Percentiles rank a stretch among this genome's conserved stretches.
These are phyloP conservation scores for Sclerotinia spermophila DNA, from an alignment of 2,329 filamentous ascomycete genomes.

Conservation along the genomic window DNA sequence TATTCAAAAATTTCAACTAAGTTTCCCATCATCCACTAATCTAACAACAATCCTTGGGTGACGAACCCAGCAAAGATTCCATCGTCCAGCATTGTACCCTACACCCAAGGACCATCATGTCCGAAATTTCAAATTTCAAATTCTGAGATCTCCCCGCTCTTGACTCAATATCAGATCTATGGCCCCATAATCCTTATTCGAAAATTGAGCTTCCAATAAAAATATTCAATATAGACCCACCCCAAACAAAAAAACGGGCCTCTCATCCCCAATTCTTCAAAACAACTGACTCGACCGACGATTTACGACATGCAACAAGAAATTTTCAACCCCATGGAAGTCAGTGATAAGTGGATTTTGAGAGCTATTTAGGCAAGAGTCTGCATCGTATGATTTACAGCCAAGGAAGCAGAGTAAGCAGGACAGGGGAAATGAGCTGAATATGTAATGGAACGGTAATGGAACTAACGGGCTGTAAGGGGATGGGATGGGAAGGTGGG, in stretches of 20 bases:
- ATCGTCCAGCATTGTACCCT: neutral
- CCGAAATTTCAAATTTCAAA: neutral
- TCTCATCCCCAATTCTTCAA: neutral
- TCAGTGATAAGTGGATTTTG: conserved; percentile 9
- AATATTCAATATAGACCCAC: neutral
- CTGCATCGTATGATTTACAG: neutral
- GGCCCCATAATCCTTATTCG: neutral
- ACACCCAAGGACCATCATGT: neutral
- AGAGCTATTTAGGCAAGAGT: neutral
- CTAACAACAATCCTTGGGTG: neutral
- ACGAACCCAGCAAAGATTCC: neutral
- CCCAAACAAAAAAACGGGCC: neutral
- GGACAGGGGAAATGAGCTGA: neutral
- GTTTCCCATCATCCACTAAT: neutral
- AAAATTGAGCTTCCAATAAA: neutral
- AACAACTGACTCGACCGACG: conserved; percentile 18
- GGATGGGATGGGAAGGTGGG: neutral
- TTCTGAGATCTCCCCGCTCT: neutral
- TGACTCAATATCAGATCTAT: neutral
- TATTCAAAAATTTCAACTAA: neutral
- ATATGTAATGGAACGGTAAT: conserved; percentile 1
- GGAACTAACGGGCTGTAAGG: neutral
- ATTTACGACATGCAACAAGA: conserved; percentile 16
- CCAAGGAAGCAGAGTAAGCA: neutral
- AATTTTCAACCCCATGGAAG: neutral